A percentile compares a stretch with the other conserved stretches of the same genome.
These are phyloP conservation scores for Blumeria graminis DNA, from an alignment of 2,329 filamentous ascomycete species.

Conservation along the genomic window DNA sequence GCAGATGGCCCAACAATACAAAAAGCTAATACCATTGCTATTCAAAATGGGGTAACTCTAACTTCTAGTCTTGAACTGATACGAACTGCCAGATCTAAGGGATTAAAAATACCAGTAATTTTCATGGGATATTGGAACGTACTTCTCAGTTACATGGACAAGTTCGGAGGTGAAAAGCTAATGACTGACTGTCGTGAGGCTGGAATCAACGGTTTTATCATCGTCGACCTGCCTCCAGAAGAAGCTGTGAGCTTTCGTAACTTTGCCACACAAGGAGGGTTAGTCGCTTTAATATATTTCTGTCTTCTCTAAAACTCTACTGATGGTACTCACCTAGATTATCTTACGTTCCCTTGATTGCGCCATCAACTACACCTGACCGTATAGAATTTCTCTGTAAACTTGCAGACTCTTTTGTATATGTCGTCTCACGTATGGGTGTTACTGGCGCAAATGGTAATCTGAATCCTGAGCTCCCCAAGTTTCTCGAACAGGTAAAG, in stretches of 20 bases:
- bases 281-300: constrained; percentile 14
- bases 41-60: constrained; percentile 73
- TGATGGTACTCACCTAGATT: constrained; percentile 25
- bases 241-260: constrained; percentile 83
- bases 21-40: constrained; percentile 73
- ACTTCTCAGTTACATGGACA: constrained; percentile 38
- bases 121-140: constrained; percentile 99
- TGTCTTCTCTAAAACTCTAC: constrained; percentile 2
- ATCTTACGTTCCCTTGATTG: constrained; percentile 92
- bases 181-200: constrained; percentile 62
- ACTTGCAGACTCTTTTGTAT: constrained; percentile 96
- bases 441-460: constrained; percentile 77
- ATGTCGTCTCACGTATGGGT: constrained; percentile 91
- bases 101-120: constrained; percentile 60
- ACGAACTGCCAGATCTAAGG: constrained; percentile 49
- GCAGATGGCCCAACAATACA: constrained; percentile 95
- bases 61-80: constrained; percentile 61
- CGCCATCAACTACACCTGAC: constrained; percentile 71
- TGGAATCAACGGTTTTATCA: constrained; percentile 87
- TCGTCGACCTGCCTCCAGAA: constrained; percentile 86
- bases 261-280: constrained; percentile 56
- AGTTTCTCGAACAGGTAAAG: constrained; percentile 66
- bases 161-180: constrained; percentile 65
- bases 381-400: constrained; percentile 92
- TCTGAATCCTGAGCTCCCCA: constrained; percentile 59